phyloP scores from a whole-genome alignment of 179 eudicot species.

The Pouteria campechiana region DNA sequence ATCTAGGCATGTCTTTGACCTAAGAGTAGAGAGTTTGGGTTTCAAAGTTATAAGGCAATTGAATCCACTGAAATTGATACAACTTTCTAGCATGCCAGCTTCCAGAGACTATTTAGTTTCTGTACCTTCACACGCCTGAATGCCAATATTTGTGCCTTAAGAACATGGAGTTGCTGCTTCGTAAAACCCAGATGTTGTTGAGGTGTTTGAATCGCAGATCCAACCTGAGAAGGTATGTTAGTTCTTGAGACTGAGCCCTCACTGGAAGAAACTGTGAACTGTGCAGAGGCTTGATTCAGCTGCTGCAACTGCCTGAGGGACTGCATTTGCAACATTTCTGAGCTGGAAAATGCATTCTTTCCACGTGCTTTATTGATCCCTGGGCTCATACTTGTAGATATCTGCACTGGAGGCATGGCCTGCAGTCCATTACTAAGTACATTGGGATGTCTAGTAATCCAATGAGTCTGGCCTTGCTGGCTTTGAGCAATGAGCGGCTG shows the following conservation, averaged over 20 bases:
- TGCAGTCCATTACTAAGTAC: conserved; percentile 44
- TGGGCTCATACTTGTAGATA: conserved; percentile 60
- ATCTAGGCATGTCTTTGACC: no score
- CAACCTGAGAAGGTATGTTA: conserved; percentile 41
- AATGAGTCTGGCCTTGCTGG: conserved; percentile 51
- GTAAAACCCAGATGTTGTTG: conserved; percentile 53
- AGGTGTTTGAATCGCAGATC: conserved; percentile 21
- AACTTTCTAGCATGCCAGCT: no score
- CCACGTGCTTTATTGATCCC: conserved; percentile 45
- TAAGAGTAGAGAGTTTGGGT: no score
- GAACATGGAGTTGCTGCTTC: conserved; percentile 87
- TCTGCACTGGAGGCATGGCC: conserved; percentile 41
- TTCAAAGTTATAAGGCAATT: no score
- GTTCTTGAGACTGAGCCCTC: conserved; percentile 40
- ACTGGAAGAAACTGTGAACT: conserved; percentile 36
- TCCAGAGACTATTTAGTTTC: no score
- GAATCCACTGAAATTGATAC: no score
- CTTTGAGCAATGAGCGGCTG: conserved; percentile 35
- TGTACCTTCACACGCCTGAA: conserved; percentile 91
- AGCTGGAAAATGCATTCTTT: conserved; percentile 31
- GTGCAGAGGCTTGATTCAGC: conserved; percentile 50
- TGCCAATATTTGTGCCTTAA: conserved; percentile 97
- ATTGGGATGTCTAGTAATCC: conserved; percentile 40
- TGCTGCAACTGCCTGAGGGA: conserved; percentile 51
- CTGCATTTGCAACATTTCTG: conserved; percentile 58